phyloP scores from a whole-genome alignment of 83 land plant genomes.

The Isoetes engelmannii region DNA sequence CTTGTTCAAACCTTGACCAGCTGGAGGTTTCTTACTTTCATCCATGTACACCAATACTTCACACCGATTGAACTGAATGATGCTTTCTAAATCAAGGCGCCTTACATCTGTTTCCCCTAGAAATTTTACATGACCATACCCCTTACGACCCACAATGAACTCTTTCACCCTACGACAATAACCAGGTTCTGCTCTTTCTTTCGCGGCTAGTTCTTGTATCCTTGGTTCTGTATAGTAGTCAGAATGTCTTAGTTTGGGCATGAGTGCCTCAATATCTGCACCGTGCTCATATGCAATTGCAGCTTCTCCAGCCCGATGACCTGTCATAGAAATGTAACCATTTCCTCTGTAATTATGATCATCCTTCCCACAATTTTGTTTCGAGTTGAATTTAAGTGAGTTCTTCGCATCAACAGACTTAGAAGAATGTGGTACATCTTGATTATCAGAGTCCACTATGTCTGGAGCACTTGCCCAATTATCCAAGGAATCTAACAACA shows the following conservation, averaged over 20 bases:
- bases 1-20: conserved; percentile 90
- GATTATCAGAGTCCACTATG: too few relatives aligned
- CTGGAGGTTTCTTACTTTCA: conserved; percentile 85
- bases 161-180: conserved; percentile 65
- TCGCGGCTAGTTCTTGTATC: conserved; percentile 87
- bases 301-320: conserved; percentile 85
- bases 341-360: conserved; percentile 45
- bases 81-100: conserved; percentile 80
- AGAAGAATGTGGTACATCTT: too few relatives aligned
- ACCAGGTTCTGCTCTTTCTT: conserved; percentile 92
- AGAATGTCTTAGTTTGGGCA: conserved; percentile 87
- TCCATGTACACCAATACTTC: conserved; percentile 96
- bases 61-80: conserved; percentile 83
- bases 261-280: conserved; percentile 77
- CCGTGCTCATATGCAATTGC: conserved; percentile 95
- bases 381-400: neutral
- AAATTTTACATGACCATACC: conserved; percentile 79
- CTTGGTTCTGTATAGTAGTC: conserved; percentile 91
- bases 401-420: neutral
- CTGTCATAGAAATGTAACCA: conserved; percentile 50
- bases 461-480: too few relatives aligned
- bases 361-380: conserved; percentile 35
- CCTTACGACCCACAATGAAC: conserved; percentile 75
- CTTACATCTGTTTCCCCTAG: conserved; percentile 93
- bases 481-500: too few relatives aligned